These are phyloP conservation scores for Cutaneotrichosporon sp. DNA, from an alignment of 1,284 basidiomycete species.

Conservation along the genomic window DNA sequence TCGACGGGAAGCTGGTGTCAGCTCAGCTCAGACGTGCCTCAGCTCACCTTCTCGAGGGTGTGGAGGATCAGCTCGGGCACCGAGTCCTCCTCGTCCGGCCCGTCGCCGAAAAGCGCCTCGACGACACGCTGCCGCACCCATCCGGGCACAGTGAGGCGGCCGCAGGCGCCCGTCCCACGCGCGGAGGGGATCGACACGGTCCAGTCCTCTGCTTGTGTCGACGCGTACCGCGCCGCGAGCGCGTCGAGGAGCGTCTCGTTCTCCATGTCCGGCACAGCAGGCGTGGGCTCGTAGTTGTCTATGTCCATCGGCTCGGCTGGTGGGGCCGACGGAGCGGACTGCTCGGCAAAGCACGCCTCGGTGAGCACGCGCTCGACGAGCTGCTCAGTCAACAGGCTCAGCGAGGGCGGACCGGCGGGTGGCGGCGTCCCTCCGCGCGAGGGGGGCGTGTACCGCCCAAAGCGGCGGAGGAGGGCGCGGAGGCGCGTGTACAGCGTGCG, in stretches of 20 bases:
- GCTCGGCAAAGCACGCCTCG: conserved; percentile 44
- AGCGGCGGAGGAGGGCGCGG: conserved; percentile 72
- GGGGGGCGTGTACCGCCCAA: conserved; percentile 55
- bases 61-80: conserved; percentile 78
- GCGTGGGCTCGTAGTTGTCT: conserved; percentile 6
- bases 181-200: conserved; percentile 19
- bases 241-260: conserved; percentile 19
- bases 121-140: conserved; percentile 91
- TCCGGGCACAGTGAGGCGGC: conserved; percentile 73
- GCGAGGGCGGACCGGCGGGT: conserved; percentile 2
- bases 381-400: conserved; percentile 29
- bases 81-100: conserved; percentile 72
- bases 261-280: conserved; percentile 18
- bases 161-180: conserved; percentile 11
- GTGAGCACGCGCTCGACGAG: conserved; percentile 44
- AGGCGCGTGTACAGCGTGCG: conserved; percentile 71
- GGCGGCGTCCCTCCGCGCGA: not conserved
- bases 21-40: not conserved
- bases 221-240: conserved; percentile 25
- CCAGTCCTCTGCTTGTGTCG: conserved; percentile 28
- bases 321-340: not conserved
- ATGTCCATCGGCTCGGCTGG: conserved; percentile 1
- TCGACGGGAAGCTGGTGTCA: conserved; percentile 76
- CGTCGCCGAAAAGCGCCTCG: conserved; percentile 82
- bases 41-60: conserved; percentile 69